Conservation (phyloP, 768 basidiomycete genomes). For the Tephrocybe rancida region DNA sequence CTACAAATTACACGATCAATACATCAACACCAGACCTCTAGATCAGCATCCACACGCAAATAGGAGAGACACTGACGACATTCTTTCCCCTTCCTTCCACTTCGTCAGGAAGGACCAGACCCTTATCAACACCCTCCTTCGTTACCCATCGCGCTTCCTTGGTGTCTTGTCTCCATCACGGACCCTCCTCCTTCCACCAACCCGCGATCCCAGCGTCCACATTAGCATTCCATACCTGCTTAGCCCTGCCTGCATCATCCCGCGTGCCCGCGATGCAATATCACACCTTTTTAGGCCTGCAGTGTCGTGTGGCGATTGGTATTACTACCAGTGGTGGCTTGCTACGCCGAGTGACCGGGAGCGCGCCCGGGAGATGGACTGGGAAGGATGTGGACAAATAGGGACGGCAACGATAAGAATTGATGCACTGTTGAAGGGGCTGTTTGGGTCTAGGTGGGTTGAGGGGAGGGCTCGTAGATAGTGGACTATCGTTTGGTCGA, state of each 20-base stretch:
- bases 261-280: no score
- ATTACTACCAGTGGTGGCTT: conserved; percentile 54
- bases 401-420: conserved; percentile 8
- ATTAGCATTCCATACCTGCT: no score
- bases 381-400: neutral
- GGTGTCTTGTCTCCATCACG: conserved; percentile 32
- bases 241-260: no score
- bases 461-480: no score
- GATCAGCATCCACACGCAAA: conserved; percentile 15
- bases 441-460: conserved; percentile 20
- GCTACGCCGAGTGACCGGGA: conserved; percentile 24
- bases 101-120: conserved; percentile 67
- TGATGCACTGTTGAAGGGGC: conserved; percentile 12
- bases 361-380: conserved; percentile 20
- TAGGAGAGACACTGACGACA: no score
- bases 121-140: conserved; percentile 49
- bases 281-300: no score
- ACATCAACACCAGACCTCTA: conserved; percentile 37
- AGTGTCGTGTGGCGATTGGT: conserved; percentile 44
- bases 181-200: conserved; percentile 12
- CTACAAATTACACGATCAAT: conserved; percentile 54
- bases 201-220: neutral
- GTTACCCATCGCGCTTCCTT: conserved; percentile 48
- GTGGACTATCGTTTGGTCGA: no score
- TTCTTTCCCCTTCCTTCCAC: conserved; percentile 32